phyloP scores from a whole-genome alignment of 2,329 filamentous ascomycete genomes.

The Zopfia rhizophila region DNA sequence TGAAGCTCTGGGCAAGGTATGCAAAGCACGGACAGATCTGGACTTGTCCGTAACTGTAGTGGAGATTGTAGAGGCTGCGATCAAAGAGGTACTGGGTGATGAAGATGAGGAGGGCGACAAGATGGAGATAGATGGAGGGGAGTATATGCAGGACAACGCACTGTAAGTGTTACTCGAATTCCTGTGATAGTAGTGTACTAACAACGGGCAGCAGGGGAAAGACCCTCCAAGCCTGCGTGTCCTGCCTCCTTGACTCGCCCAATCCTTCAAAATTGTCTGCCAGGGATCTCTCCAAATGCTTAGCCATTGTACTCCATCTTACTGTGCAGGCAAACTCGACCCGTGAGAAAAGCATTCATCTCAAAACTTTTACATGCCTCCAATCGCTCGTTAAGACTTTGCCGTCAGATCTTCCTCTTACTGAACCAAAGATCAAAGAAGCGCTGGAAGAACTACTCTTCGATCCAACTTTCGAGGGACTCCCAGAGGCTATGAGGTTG shows the following conservation, averaged over 20 bases:
- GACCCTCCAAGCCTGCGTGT: conserved; percentile 34
- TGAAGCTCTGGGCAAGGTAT: conserved; percentile 75
- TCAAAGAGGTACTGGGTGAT: conserved; percentile 33
- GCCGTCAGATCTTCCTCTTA: conserved; percentile 6
- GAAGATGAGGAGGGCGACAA: conserved; percentile 34
- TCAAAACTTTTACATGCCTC: conserved; percentile 34
- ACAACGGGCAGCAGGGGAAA: conserved; percentile 31
- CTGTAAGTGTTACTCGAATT: conserved; percentile 25
- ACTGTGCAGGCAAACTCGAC: conserved; percentile 31
- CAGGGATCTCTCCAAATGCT: conserved; percentile 21
- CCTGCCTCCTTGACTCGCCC: conserved; percentile 28
- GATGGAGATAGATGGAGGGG: conserved; percentile 46
- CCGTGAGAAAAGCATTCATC: conserved; percentile 32
- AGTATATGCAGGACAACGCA: conserved; percentile 34
- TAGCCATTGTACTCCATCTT: conserved; percentile 25
- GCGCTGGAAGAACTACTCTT: conserved; percentile 34
- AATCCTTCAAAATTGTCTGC: conserved; percentile 24
- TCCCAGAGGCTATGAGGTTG: conserved; percentile 39
- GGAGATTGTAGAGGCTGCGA: conserved; percentile 69
- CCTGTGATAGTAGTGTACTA: not conserved
- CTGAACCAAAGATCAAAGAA: conserved; percentile 20
- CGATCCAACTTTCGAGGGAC: conserved; percentile 34
- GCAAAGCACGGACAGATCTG: conserved; percentile 73
- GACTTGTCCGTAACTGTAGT: conserved; percentile 76
- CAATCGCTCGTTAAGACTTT: conserved; percentile 32